Base-by-base conservation (phyloP, 352 stramenopile genomes). In the Plasmopara viticola region DNA sequence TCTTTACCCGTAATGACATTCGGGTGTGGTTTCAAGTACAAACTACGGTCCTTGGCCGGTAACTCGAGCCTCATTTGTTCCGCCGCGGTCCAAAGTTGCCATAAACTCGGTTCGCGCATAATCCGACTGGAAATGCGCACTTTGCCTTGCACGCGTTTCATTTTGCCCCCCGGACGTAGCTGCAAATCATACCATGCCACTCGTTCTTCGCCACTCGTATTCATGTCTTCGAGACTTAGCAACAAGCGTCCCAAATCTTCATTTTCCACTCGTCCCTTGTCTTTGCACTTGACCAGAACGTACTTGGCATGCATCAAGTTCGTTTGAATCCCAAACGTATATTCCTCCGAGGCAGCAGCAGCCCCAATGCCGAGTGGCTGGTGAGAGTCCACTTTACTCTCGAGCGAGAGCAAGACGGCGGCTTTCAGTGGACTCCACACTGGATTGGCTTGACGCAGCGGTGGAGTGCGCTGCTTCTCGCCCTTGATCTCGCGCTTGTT, bases 181-280 rank as follows among this genome's bases (percentile, higher is more conserved):
- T 94, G 84, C 55, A 94, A 62, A 53, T 94, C 84, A 65, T 94
- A 94, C 81, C 81, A 94, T 25, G 78, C 78, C 9, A 90, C 77
- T 31, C 79, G 72, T 51, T 94, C 84, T 52, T 92, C 76, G 9
- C 81, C 84, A 47, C 70, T 88, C 6, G 81, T 91, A 62, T 92
- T 87, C 40, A 94, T 65, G 48, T 94, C 80, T 45, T 94, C 84
- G 0, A 94, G 56, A 57, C 77, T 87, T 5, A 94, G 70, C 44
- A 94, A 64, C 38, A 94, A 51, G 0, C 84, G 78, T 0, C 84
- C 84, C 9, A 94, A 54, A 50, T 94, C 84, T 28, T 94, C 84
- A 14, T 78, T 79, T 47, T 94, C 81, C 9, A 94, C 81, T 18
- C 83, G 77, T 8, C 84, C 84, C 44, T 91, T 94, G 66, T 94